Percentiles rank a stretch among this genome's conserved stretches.
Conservation (phyloP, 805 yeast species). For the Lipomyces spencermartinsiae region DNA sequence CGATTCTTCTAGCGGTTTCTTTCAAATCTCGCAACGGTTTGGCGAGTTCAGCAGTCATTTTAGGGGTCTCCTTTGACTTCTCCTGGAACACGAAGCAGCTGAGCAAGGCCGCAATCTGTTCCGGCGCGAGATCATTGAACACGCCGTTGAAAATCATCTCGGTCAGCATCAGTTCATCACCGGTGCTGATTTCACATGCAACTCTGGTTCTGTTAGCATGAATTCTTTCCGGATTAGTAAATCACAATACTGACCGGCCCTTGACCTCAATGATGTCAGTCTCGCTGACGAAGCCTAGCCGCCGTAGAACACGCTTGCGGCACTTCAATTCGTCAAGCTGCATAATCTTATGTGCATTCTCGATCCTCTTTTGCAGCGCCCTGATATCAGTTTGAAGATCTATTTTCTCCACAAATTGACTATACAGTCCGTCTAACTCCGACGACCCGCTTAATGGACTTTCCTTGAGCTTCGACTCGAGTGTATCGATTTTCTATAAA, state of each 20-base stretch:
- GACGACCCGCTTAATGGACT: slow-evolving; percentile 64
- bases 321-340: slow-evolving; percentile 93
- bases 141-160: slow-evolving; percentile 95
- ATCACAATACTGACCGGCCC: slow-evolving; percentile 64
- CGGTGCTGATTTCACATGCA: slow-evolving; percentile 79
- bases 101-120: slow-evolving; percentile 88
- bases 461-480: slow-evolving; percentile 72
- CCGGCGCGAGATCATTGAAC: slow-evolving; percentile 84
- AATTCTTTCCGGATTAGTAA: not conserved
- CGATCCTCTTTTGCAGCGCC: slow-evolving; percentile 65
- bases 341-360: slow-evolving; percentile 86
- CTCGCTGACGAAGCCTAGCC: slow-evolving; percentile 86
- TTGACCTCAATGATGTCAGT: slow-evolving; percentile 91
- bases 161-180: slow-evolving; percentile 76
- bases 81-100: slow-evolving; percentile 98
- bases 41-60: slow-evolving; percentile 85
- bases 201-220: slow-evolving; percentile 50
- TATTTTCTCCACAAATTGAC: slow-evolving; percentile 68
- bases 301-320: slow-evolving; percentile 89
- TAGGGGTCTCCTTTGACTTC: slow-evolving; percentile 84
- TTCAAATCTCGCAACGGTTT: slow-evolving; percentile 89
- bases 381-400: slow-evolving; percentile 65
- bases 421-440: slow-evolving; percentile 66
- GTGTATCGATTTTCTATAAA: slow-evolving; percentile 78
- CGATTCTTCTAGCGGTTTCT: slow-evolving; percentile 89